Evolutionary conservation across 352 stramenopile genomes (phyloP).

Genomic region (Phytopythium delawarense): DNA sequence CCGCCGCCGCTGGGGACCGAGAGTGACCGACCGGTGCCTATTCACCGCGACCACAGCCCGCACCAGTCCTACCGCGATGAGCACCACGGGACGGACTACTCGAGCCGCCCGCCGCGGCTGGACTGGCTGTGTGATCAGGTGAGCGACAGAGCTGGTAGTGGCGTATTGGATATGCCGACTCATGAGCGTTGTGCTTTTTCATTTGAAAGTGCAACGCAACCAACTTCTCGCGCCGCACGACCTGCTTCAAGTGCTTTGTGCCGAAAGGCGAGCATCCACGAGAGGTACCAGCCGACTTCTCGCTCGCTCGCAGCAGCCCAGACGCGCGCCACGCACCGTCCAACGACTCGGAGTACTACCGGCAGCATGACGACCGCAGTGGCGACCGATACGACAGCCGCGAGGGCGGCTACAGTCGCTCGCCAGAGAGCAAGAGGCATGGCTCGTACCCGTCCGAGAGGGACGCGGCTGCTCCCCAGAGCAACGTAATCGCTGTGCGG

Average conservation of each 20-base stretch:
- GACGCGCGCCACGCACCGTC: too few relatives aligned
- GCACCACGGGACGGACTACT: not conserved
- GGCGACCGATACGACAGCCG: not conserved
- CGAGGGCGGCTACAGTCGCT: not conserved
- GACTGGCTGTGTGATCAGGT: constrained; percentile 79
- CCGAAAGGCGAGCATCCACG: constrained; percentile 27
- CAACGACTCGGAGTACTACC: not conserved
- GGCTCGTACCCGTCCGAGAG: not conserved
- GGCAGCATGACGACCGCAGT: not conserved
- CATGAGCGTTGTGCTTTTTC: not conserved
- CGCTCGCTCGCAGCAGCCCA: too few relatives aligned
- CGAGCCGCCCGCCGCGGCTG: constrained; percentile 19
- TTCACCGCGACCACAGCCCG: not conserved
- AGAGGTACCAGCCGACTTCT: constrained; percentile 24
- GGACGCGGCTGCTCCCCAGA: constrained; percentile 16
- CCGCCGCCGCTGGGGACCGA: not conserved
- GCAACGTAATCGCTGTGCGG: constrained; percentile 61
- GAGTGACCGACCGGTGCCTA: not conserved
- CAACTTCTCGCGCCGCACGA: constrained; percentile 61
- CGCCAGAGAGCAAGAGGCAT: constrained; percentile 8
- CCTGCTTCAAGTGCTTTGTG: constrained; percentile 71
- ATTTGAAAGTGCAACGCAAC: constrained; percentile 52
- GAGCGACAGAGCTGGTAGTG: not conserved
- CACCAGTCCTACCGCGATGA: constrained; percentile 10
- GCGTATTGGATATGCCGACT: not conserved